phyloP scores from a whole-genome alignment of 2,329 filamentous ascomycete species.

The Diaporthe vaccinii region DNA sequence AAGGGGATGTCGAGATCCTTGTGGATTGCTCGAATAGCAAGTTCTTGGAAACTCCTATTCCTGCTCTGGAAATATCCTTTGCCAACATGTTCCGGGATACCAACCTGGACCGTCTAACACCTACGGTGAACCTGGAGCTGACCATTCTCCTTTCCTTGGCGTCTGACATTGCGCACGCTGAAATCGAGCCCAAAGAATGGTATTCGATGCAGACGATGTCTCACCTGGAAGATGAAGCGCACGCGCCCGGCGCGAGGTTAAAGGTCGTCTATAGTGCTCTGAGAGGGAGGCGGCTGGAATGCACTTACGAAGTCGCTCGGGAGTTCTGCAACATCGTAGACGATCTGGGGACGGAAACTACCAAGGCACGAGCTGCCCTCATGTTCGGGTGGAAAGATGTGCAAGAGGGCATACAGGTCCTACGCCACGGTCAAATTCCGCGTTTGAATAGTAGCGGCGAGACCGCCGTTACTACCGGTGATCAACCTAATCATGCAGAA shows the following conservation, averaged over 20 bases:
- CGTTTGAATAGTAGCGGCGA: slow-evolving; percentile 22
- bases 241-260: slow-evolving; percentile 36
- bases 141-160: slow-evolving; percentile 41
- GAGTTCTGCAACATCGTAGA: slow-evolving; percentile 76
- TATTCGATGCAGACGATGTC: slow-evolving; percentile 40
- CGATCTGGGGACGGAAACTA: slow-evolving; percentile 72
- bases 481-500: background rate
- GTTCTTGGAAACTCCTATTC: slow-evolving; percentile 34
- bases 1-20: slow-evolving; percentile 37
- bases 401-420: slow-evolving; percentile 39
- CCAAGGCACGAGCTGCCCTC: slow-evolving; percentile 71
- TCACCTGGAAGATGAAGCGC: slow-evolving; percentile 40
- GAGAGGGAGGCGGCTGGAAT: slow-evolving; percentile 68
- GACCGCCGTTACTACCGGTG: background rate
- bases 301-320: slow-evolving; percentile 74
- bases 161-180: slow-evolving; percentile 40
- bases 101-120: slow-evolving; percentile 39
- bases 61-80: slow-evolving; percentile 35
- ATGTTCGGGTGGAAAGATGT: slow-evolving; percentile 57
- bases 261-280: slow-evolving; percentile 72
- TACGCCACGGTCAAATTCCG: background rate
- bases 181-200: slow-evolving; percentile 39
- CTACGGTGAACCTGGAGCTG: slow-evolving; percentile 41
- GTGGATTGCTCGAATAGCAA: slow-evolving; percentile 39
- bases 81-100: slow-evolving; percentile 39